These are phyloP conservation scores for Aureobasidium sp. DNA, from an alignment of 2,329 filamentous ascomycete genomes.

Conservation along the genomic window DNA sequence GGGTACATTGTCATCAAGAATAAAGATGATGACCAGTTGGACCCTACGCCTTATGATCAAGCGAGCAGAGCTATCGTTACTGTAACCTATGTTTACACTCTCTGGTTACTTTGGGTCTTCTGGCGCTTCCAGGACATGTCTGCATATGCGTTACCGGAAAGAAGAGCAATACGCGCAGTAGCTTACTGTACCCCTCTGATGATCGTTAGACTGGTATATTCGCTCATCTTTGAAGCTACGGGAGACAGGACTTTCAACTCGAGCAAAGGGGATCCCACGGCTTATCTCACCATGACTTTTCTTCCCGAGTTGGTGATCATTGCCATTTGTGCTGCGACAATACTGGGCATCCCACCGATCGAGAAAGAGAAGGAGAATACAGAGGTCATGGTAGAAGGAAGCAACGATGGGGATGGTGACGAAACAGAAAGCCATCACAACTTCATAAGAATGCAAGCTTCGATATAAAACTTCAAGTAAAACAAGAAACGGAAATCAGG, in stretches of 20 bases:
- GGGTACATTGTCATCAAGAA: not conserved
- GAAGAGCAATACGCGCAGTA: not conserved
- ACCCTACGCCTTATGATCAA: not conserved
- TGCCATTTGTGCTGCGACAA: not conserved
- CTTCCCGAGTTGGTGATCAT: not conserved
- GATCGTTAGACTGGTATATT: not conserved
- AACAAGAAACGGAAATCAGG: too few species aligned
- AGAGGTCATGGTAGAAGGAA: not conserved
- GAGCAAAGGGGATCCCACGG: not conserved
- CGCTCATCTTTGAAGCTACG: not conserved
- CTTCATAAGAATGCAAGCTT: not conserved
- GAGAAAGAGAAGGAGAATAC: not conserved
- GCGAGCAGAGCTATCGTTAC: not conserved
- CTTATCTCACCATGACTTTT: not conserved
- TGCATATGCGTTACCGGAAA: not conserved
- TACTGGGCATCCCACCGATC: not conserved
- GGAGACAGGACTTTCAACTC: not conserved
- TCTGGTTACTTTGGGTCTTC: not conserved
- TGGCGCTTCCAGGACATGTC: not conserved
- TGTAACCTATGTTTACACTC: not conserved
- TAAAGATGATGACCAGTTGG: not conserved
- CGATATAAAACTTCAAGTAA: too few species aligned
- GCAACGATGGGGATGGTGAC: not conserved
- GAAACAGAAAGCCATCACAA: not conserved
- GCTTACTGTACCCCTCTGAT: not conserved